Evolutionary conservation across 2,329 filamentous ascomycete species (phyloP).

Genomic region (Aspergillus awamori): DNA sequence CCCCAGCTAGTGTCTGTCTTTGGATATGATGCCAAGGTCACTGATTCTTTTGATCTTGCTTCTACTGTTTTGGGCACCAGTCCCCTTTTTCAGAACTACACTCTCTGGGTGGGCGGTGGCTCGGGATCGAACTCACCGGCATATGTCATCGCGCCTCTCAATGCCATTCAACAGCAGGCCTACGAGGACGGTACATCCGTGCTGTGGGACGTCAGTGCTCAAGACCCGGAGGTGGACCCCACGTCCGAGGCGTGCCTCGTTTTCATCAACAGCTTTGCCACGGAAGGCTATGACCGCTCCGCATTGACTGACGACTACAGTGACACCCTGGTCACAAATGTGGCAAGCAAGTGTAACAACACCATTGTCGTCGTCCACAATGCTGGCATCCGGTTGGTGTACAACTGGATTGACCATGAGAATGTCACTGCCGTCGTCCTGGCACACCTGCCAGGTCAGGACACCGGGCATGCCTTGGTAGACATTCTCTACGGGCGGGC

Average conservation of each 20-base stretch:
- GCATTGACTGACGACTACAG: conserved; percentile 45
- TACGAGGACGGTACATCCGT: conserved; percentile 56
- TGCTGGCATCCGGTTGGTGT: conserved; percentile 61
- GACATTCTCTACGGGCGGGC: conserved; percentile 61
- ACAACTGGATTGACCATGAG: conserved; percentile 60
- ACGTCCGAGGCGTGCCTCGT: conserved; percentile 50
- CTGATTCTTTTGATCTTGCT: conserved; percentile 6
- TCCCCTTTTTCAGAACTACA: conserved; percentile 44
- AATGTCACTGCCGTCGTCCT: conserved; percentile 68
- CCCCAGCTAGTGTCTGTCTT: conserved; percentile 30
- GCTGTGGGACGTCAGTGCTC: conserved; percentile 24
- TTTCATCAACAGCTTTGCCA: conserved; percentile 59
- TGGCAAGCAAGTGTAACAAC: conserved; percentile 62
- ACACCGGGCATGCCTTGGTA: conserved; percentile 60
- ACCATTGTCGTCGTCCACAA: conserved; percentile 69
- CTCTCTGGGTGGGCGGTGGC: conserved; percentile 51
- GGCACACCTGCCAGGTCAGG: conserved; percentile 67
- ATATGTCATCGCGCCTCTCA: conserved; percentile 56
- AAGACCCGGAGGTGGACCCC: conserved; percentile 22
- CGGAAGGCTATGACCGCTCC: conserved; percentile 43
- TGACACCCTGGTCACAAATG: conserved; percentile 59
- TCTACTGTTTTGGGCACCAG: background rate
- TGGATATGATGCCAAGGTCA: conserved; percentile 29
- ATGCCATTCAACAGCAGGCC: conserved; percentile 56
- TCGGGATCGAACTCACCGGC: conserved; percentile 54